Evolutionary conservation across 495 filamentous ascomycete species (phyloP).

Genomic region (Podospora pseudoanserina): DNA sequence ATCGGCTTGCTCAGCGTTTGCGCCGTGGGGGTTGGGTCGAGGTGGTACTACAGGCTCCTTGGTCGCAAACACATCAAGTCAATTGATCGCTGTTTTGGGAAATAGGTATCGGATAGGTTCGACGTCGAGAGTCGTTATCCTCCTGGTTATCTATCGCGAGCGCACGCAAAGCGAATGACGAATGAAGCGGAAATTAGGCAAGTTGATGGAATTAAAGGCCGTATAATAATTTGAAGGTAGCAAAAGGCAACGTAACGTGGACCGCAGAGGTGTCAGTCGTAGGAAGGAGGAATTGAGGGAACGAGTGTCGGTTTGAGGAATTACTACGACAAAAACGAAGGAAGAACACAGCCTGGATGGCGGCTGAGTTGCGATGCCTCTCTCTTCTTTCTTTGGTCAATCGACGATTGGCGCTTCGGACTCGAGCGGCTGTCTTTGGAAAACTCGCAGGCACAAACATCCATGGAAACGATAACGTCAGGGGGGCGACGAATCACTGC

Average conservation of each 20-base stretch:
- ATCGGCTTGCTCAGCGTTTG: not conserved
- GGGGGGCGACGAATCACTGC: conserved; percentile 19
- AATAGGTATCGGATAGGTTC: not conserved
- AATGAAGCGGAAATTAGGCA: not conserved
- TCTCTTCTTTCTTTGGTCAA: conserved; percentile 7
- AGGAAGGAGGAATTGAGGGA: conserved; percentile 9
- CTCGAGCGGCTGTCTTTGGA: conserved; percentile 2
- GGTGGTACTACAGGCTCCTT: not conserved
- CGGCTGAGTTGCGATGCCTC: conserved; percentile 27
- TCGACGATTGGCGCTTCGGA: conserved; percentile 1
- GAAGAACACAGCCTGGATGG: conserved; percentile 24
- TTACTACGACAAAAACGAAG: conserved; percentile 24
- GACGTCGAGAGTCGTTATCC: not conserved
- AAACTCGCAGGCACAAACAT: not conserved
- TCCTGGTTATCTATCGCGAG: not conserved
- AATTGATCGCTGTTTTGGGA: not conserved
- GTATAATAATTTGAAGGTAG: not conserved
- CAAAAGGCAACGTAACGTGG: not conserved
- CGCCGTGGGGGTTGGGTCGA: not conserved
- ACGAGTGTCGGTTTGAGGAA: conserved; percentile 26
- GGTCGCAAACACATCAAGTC: not conserved
- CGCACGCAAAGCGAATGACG: not conserved
- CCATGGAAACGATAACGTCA: conserved; percentile 1
- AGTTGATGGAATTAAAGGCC: not conserved
- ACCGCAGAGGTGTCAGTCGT: not conserved